Evolutionary conservation across 768 basidiomycete species (phyloP), one percentile per base, ranked within the genome.

Genomic region (Pleurotus giganteus): DNA sequence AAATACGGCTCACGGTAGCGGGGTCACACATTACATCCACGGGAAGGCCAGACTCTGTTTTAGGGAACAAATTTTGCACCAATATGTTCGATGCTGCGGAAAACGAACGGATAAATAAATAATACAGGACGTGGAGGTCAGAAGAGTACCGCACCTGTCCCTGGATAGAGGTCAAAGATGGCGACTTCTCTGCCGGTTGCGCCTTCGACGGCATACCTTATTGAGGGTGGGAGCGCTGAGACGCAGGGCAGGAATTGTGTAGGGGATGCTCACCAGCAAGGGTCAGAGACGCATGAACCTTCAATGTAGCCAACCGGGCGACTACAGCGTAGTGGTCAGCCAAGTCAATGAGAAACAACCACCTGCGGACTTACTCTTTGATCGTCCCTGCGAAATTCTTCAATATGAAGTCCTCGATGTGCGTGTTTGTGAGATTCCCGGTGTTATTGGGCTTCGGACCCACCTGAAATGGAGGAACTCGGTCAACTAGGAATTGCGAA

Each of bases 171-270:
- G 61, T 85, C 84, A 29, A 84, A 74, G 44, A 86, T 84, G 4
- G 70, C 70, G 21, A 80, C 80, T 65, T 86, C 83, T 58, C 78
- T 81, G 26, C 83, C 81, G 1, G 82, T 83, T 7, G 82, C 81
- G 19, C 75, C 74, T 2, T 71, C 57, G 0, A 85, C 81, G 44
- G 61, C 68, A 62, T 84, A 82, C 69, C 71, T 71, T 24, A 28
- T 7, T 15, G 36, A 9, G n/a, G 36, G 24, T 29, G n/a, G n/a
- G 7, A n/a, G 46, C 41, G 36, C 11, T n/a, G 7, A 31, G 12
- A 9, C 17, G 26, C 15, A n/a, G 36, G 21, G 2, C 13, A n/a
- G 13, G 17, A 29, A 24, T n/a, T n/a, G n/a, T 28, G n/a, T 12
- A 13, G 17, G 6, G 29, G 31, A 3, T 17, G 19, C 56, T 23